Conservation (phyloP, 2,329 filamentous ascomycete genomes). For the Curvularia sp. region DNA sequence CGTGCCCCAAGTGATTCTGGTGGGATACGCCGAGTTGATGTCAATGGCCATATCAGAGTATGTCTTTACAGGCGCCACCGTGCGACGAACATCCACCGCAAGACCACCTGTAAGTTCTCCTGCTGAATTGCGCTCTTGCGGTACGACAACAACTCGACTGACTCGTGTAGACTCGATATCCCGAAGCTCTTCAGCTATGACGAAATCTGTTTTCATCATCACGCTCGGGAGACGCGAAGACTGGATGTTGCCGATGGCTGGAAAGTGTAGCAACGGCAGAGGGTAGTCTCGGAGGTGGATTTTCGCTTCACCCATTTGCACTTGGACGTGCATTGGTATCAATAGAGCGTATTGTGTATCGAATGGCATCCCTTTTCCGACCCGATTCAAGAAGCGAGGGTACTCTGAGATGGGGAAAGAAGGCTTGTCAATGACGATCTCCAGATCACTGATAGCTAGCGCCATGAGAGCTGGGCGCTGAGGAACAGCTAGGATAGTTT, state of each 20-base stretch:
- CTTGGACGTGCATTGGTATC: slow-evolving; percentile 85
- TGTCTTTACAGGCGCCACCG: slow-evolving; percentile 93
- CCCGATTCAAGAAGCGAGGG: slow-evolving; percentile 81
- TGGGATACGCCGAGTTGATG: slow-evolving; percentile 91
- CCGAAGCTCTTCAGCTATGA: slow-evolving; percentile 92
- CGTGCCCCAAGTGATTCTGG: slow-evolving; percentile 94
- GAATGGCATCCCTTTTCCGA: slow-evolving; percentile 95
- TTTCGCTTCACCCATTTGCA: slow-evolving; percentile 89
- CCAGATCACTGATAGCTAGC: slow-evolving; percentile 80
- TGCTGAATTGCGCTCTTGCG: slow-evolving; percentile 64
- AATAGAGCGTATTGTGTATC: slow-evolving; percentile 91
- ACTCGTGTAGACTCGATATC: slow-evolving; percentile 79
- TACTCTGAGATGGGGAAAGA: slow-evolving; percentile 84
- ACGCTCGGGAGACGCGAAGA: slow-evolving; percentile 80
- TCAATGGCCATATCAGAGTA: slow-evolving; percentile 92
- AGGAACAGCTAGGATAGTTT: slow-evolving; percentile 85
- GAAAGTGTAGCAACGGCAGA: slow-evolving; percentile 87
- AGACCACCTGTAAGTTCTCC: slow-evolving; percentile 72
- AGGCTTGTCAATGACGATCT: slow-evolving; percentile 87
- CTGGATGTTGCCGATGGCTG: slow-evolving; percentile 79
- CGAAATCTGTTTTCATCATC: slow-evolving; percentile 87
- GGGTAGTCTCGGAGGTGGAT: slow-evolving; percentile 93
- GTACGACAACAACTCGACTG: slow-evolving; percentile 83
- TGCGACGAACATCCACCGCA: slow-evolving; percentile 84
- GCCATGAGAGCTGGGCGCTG: slow-evolving; percentile 84